A percentile compares a stretch with the other conserved stretches of the same genome.
Evolutionary conservation across 805 yeast genomes (phyloP).

Genomic region (Wickerhamiella parazyma): DNA sequence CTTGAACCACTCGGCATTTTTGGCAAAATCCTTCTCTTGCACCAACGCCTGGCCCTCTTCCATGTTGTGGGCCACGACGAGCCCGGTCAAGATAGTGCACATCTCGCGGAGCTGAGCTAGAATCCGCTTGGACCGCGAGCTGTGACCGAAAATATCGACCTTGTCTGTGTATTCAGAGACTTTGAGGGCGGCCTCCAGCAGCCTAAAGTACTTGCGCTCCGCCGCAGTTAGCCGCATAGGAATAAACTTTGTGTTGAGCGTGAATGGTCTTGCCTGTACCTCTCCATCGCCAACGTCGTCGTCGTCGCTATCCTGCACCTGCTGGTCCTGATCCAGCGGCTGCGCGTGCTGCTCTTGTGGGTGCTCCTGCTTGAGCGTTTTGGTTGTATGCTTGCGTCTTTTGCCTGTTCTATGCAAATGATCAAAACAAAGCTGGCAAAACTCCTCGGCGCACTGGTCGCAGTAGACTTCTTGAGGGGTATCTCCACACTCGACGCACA

Average conservation of each 20-base stretch:
- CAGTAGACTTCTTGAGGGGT: constrained; percentile 58
- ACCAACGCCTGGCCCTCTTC: constrained; percentile 48
- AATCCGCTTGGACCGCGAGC: constrained; percentile 57
- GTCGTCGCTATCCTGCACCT: no score
- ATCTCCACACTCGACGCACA: constrained; percentile 61
- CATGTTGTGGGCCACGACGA: constrained; percentile 65
- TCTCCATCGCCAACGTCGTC: constrained; percentile 15
- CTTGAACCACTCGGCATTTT: constrained; percentile 63
- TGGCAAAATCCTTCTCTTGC: constrained; percentile 51
- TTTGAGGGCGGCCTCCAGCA: constrained; percentile 61
- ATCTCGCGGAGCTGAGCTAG: constrained; percentile 60
- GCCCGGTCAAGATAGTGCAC: constrained; percentile 65
- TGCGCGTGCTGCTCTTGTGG: constrained; percentile 15
- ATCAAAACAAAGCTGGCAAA: constrained; percentile 56
- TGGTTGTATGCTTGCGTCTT: constrained; percentile 20
- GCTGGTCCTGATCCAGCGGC: no score
- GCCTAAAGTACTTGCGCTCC: constrained; percentile 53
- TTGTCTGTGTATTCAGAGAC: constrained; percentile 72
- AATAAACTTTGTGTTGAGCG: constrained; percentile 36
- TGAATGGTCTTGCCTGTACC: constrained; percentile 11
- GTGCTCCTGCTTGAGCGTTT: constrained; percentile 4
- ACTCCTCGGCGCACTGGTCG: constrained; percentile 47
- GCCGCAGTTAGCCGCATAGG: constrained; percentile 56
- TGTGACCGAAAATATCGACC: constrained; percentile 55
- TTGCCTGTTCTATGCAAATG: constrained; percentile 56